Base-by-base conservation (phyloP, 2,329 filamentous ascomycete genomes). In the Epichloe scottii region DNA sequence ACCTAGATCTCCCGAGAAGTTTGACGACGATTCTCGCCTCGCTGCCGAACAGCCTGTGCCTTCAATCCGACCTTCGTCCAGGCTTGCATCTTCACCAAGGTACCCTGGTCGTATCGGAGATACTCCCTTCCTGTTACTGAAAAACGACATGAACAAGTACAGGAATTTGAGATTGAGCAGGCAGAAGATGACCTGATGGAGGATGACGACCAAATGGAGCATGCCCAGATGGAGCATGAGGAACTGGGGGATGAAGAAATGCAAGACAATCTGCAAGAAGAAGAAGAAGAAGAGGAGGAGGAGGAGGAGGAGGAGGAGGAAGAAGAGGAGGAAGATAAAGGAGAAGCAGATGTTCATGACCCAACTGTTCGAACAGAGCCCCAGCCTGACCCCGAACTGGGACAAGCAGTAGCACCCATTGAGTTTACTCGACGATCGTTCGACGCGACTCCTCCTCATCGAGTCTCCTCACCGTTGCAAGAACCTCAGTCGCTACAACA, bases 401-500 rank as follows among this genome's bases (percentile, higher is more conserved):
- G 7, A n/a, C 8, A 17, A 19, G 38, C 55, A 19, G 11, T 54
- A 51, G 47, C 48, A 44, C 8, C 55, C 48, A 34, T 55, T 4
- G 61, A 66, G 43, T 59, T 62, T 23, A 48, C 46, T 52, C 30
- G 55, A 52, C 49, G 50, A 48, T 35, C 58, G 49, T 26, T 58
- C 10, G 63, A 69, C 40, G 62, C 63, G 34, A 71, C 52, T 23
- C 52, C 52, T 30, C 46, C 62, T 30, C 65, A 65, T n/a, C 67
- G 68, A 46, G 56, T 68, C 43, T 69, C 68, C 10, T 70, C 68
- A 1, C 67, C 67, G n/a, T 33, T 62, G 7, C 64, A 68, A 50
- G 62, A 67, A 12, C 61, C 62, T 10, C 61, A 62, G 41, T 65
- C 66, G 4, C 30, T 63, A 7, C 56, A 53, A 17, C 62, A 61